Evolutionary conservation across 1,284 basidiomycete species (phyloP).

Genomic region (Heterobasidion irregulare): DNA sequence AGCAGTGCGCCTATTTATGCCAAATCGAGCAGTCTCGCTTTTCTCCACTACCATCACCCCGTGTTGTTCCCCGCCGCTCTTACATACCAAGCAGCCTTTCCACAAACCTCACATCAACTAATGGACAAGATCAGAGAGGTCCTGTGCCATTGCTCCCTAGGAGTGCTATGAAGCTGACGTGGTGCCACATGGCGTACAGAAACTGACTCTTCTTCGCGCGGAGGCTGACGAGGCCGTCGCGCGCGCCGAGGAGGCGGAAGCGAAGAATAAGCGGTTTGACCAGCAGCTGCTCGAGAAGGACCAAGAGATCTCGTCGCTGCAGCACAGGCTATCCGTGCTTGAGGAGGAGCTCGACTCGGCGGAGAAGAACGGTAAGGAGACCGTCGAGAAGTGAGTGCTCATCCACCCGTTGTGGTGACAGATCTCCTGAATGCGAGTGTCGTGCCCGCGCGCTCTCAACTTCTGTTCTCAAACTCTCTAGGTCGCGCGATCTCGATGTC

Average conservation of each 20-base stretch:
- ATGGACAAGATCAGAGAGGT: not conserved
- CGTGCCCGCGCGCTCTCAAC: too few species aligned
- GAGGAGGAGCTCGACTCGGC: constrained; percentile 94
- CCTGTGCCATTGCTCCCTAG: not conserved
- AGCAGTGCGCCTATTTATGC: too few species aligned
- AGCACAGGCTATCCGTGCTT: constrained; percentile 66
- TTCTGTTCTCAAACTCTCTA: constrained; percentile 21
- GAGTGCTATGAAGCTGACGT: not conserved
- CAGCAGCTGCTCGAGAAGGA: constrained; percentile 75
- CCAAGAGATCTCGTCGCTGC: constrained; percentile 80
- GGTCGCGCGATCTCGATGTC: constrained; percentile 94
- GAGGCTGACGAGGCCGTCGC: constrained; percentile 74
- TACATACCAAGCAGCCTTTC: not conserved
- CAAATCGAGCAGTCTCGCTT: too few species aligned
- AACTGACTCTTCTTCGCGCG: constrained; percentile 56
- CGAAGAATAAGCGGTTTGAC: constrained; percentile 70
- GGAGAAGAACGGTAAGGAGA: constrained; percentile 97
- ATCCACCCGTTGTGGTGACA: too few species aligned
- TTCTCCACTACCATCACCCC: not conserved
- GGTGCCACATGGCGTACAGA: constrained; percentile 26
- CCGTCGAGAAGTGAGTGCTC: constrained; percentile 49
- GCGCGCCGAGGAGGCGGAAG: constrained; percentile 73
- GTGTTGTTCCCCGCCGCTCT: not conserved
- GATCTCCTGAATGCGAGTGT: too few species aligned
- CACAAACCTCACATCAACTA: not conserved